phyloP scores from a whole-genome alignment of 2,329 filamentous ascomycete species.

The Ophiostoma triangulosporum region DNA sequence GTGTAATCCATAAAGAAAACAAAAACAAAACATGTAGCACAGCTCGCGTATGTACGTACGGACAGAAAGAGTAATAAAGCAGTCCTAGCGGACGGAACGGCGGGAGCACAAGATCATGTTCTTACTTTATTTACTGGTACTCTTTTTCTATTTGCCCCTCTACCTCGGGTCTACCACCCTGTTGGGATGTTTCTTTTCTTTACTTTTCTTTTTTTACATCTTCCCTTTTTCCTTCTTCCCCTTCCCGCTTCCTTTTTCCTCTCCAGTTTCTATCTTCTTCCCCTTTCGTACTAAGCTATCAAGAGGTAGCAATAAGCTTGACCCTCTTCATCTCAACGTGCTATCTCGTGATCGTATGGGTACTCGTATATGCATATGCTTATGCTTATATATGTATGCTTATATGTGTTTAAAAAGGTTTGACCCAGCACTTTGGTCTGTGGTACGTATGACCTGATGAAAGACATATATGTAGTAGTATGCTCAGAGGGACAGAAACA shows the following conservation, averaged over 20 bases:
- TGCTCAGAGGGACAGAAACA: no score
- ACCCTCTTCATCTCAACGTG: neutral
- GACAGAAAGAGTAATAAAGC: neutral
- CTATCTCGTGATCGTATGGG: neutral
- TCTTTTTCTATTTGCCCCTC: neutral
- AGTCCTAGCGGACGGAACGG: neutral
- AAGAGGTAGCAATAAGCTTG: no score
- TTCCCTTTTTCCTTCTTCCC: neutral
- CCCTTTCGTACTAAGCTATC: no score
- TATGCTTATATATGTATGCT: no score
- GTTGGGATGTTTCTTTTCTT: neutral
- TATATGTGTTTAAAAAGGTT: no score
- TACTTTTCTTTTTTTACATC: neutral
- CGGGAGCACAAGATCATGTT: neutral
- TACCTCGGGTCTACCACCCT: neutral
- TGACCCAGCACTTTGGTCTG: neutral
- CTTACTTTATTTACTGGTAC: neutral
- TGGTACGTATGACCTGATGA: neutral
- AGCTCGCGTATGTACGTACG: neutral
- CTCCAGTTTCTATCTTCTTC: neutral
- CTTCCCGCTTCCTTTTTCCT: neutral
- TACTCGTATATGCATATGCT: no score
- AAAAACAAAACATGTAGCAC: neutral
- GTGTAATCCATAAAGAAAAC: neutral
- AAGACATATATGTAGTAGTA: no score